Percentiles rank a stretch among this genome's conserved stretches.
phyloP scores from a whole-genome alignment of 2,329 filamentous ascomycete species.

The Shiraia sp. region DNA sequence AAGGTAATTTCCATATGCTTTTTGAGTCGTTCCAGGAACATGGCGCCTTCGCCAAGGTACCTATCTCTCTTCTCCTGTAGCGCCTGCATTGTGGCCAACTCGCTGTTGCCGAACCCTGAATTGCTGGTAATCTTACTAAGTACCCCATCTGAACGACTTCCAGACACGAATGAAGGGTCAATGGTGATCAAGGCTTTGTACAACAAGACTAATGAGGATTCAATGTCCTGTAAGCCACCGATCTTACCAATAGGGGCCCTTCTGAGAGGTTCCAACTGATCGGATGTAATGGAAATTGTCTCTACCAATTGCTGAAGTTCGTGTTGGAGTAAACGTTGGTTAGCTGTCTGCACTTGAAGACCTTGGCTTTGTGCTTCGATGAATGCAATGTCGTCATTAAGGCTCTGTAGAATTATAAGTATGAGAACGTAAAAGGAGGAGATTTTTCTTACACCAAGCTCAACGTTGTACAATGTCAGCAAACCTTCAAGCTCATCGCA shows the following conservation, averaged over 20 bases:
- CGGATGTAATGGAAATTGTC: slow-evolving; percentile 82
- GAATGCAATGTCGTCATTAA: slow-evolving; percentile 94
- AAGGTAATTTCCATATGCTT: slow-evolving; percentile 84
- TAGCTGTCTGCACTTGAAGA: slow-evolving; percentile 93
- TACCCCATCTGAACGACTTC: slow-evolving; percentile 49
- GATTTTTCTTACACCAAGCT: slow-evolving; percentile 72
- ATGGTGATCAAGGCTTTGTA: slow-evolving; percentile 95
- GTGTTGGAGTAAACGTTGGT: slow-evolving; percentile 89
- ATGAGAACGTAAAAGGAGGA: slow-evolving; percentile 9
- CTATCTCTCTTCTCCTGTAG: slow-evolving; percentile 93
- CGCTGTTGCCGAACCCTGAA: slow-evolving; percentile 71
- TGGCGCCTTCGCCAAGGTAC: slow-evolving; percentile 74
- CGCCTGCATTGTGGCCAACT: slow-evolving; percentile 82
- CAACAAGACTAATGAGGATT: slow-evolving; percentile 74
- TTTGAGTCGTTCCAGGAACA: slow-evolving; percentile 78
- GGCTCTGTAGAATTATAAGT: slow-evolving; percentile 62
- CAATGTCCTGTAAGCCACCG: slow-evolving; percentile 75
- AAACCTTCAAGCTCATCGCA: slow-evolving; percentile 96
- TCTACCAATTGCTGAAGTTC: slow-evolving; percentile 88
- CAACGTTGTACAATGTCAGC: slow-evolving; percentile 90
- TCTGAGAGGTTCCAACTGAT: slow-evolving; percentile 74
- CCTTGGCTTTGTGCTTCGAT: slow-evolving; percentile 98
- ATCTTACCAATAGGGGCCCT: slow-evolving; percentile 72
- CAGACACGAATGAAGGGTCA: slow-evolving; percentile 73
- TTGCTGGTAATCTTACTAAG: slow-evolving; percentile 41